A percentile compares a stretch with the other conserved stretches of the same genome.
Evolutionary conservation across 2,329 filamentous ascomycete species (phyloP).

Genomic region (Mycosphaerelloides madeirae): DNA sequence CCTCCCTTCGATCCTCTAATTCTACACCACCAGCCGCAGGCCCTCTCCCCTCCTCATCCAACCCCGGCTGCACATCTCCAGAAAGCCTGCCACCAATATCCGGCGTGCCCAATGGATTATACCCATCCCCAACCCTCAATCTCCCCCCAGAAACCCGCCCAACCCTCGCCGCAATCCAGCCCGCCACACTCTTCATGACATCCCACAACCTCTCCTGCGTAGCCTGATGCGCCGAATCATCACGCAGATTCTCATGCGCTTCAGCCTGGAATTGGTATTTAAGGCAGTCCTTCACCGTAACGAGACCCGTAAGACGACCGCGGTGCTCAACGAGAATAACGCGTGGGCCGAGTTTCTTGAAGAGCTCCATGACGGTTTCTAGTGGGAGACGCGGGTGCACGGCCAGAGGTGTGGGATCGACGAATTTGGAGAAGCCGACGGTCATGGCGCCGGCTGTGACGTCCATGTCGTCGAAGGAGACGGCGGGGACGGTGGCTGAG

Average conservation of each 20-base stretch:
- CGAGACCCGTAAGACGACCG: slow-evolving; percentile 74
- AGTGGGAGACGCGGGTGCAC: slow-evolving; percentile 87
- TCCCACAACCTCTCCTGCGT: slow-evolving; percentile 63
- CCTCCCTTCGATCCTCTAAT: slow-evolving; percentile 37
- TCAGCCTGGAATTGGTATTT: slow-evolving; percentile 98
- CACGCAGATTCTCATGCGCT: slow-evolving; percentile 68
- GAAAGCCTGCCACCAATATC: slow-evolving; percentile 1
- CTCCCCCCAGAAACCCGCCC: slow-evolving; percentile 18
- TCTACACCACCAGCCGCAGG: slow-evolving; percentile 24
- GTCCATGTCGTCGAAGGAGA: slow-evolving; percentile 56
- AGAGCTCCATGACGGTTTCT: slow-evolving; percentile 97
- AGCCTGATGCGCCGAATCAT: slow-evolving; percentile 52
- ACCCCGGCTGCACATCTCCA: slow-evolving; percentile 1
- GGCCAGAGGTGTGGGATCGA: slow-evolving; percentile 83
- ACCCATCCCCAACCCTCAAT: slow-evolving; percentile 21
- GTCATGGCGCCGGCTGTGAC: slow-evolving; percentile 52
- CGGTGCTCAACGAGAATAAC: slow-evolving; percentile 91
- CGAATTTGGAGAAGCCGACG: slow-evolving; percentile 79
- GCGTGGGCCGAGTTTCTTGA: slow-evolving; percentile 93
- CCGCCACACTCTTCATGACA: slow-evolving; percentile 24
- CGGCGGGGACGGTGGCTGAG: slow-evolving; percentile 31
- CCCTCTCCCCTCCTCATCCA: slow-evolving; percentile 15
- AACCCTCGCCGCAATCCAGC: slow-evolving; percentile 25
- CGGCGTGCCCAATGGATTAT: slow-evolving; percentile 5
- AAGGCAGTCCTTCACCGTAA: slow-evolving; percentile 94